These are phyloP conservation scores for Mycocentrospora acerina DNA, from an alignment of 2,329 filamentous ascomycete species.

Conservation along the genomic window DNA sequence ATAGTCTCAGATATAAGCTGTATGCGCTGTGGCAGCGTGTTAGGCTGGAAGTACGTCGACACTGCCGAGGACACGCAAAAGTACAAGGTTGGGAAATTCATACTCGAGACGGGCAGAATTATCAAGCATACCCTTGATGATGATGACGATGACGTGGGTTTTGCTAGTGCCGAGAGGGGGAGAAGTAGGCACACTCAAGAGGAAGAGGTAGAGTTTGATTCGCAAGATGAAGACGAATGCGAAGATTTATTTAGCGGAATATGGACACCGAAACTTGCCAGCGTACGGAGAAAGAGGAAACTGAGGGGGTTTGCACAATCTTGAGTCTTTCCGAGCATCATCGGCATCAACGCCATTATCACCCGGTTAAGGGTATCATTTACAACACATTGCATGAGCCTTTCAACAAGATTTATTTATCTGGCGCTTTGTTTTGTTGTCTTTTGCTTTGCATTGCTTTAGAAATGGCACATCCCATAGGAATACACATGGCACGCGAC, in stretches of 20 bases:
- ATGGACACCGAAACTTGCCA: slow-evolving; percentile 59
- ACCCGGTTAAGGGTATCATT: too few relatives aligned
- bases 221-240: slow-evolving; percentile 67
- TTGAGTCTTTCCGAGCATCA: too few relatives aligned
- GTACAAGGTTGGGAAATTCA: slow-evolving; percentile 69
- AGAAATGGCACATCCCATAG: too few relatives aligned
- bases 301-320: slow-evolving; percentile 1
- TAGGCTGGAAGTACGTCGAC: slow-evolving; percentile 67
- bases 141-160: slow-evolving; percentile 52
- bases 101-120: slow-evolving; percentile 62
- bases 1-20: slow-evolving; percentile 64
- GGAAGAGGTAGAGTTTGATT: slow-evolving; percentile 60
- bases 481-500: too few relatives aligned
- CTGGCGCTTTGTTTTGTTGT: too few relatives aligned
- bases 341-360: too few relatives aligned
- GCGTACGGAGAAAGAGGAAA: slow-evolving; percentile 32
- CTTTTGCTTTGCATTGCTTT: too few relatives aligned
- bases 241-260: slow-evolving; percentile 65
- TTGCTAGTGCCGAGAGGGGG: slow-evolving; percentile 3
- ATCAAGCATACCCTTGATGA: slow-evolving; percentile 44
- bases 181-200: slow-evolving; percentile 7
- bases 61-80: slow-evolving; percentile 62
- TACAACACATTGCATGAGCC: too few relatives aligned
- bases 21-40: slow-evolving; percentile 54
- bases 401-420: too few relatives aligned